These are phyloP conservation scores for Didymella exigua DNA, from an alignment of 2,329 filamentous ascomycete genomes.

Conservation along the genomic window DNA sequence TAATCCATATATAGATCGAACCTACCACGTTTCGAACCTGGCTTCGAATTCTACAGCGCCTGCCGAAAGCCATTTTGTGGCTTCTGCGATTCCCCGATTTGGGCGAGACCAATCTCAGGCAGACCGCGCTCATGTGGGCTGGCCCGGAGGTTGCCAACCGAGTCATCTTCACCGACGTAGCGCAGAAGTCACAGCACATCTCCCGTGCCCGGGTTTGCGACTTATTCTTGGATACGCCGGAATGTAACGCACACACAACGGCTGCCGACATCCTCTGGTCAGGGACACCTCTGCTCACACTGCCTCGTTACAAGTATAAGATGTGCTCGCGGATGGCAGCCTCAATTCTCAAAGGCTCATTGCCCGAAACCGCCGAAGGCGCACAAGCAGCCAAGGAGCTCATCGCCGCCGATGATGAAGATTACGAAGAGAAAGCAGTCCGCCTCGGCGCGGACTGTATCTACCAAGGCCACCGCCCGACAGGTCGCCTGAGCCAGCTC, in stretches of 20 bases:
- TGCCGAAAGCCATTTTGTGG: conserved; percentile 92
- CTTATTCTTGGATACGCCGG: conserved; percentile 93
- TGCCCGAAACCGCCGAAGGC: conserved; percentile 75
- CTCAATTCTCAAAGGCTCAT: conserved; percentile 86
- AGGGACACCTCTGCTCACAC: conserved; percentile 87
- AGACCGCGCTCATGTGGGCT: conserved; percentile 83
- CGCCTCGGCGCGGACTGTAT: conserved; percentile 40
- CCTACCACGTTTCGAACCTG: conserved; percentile 95
- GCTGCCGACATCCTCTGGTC: conserved; percentile 97
- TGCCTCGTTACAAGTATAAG: conserved; percentile 92
- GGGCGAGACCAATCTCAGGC: conserved; percentile 82
- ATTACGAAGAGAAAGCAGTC: conserved; percentile 73
- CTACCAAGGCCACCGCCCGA: conserved; percentile 41
- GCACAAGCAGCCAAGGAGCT: conserved; percentile 72
- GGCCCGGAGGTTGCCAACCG: conserved; percentile 82
- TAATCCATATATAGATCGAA: conserved; percentile 72
- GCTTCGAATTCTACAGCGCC: conserved; percentile 84
- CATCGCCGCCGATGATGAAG: conserved; percentile 75
- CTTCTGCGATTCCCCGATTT: conserved; percentile 94
- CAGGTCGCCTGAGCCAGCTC: conserved; percentile 76
- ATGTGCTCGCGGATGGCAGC: conserved; percentile 99
- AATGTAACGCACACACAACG: conserved; percentile 98
- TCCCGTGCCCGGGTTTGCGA: conserved; percentile 89
- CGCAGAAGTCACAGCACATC: conserved; percentile 93
- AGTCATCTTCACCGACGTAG: conserved; percentile 94